These are phyloP conservation scores for Claviceps paspali DNA, from an alignment of 2,329 filamentous ascomycete genomes.

Conservation along the genomic window DNA sequence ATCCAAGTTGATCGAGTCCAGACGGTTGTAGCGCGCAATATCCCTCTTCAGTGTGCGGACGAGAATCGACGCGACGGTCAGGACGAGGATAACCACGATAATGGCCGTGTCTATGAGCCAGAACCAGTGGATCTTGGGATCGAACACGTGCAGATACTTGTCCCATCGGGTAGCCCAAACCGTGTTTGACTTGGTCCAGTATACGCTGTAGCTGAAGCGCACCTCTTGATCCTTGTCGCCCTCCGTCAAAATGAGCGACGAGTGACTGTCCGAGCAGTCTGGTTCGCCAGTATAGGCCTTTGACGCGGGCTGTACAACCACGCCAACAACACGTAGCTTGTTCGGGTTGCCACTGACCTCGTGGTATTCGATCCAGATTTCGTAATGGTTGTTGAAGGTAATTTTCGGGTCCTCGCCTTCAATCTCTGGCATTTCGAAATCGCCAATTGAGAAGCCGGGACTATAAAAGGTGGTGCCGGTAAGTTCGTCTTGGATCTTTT, in stretches of 20 bases:
- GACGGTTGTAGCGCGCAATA: slow-evolving; percentile 88
- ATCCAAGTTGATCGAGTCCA: slow-evolving; percentile 81
- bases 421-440: slow-evolving; percentile 41
- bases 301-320: slow-evolving; percentile 73
- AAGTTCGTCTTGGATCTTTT: slow-evolving; percentile 61
- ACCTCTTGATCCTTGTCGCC: slow-evolving; percentile 43
- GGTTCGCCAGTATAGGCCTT: slow-evolving; percentile 39
- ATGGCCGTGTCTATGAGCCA: slow-evolving; percentile 92
- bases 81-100: slow-evolving; percentile 80
- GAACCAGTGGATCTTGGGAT: slow-evolving; percentile 98
- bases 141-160: slow-evolving; percentile 93
- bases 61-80: slow-evolving; percentile 86
- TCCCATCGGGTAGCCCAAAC: slow-evolving; percentile 97
- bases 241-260: slow-evolving; percentile 47
- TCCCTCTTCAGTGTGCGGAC: slow-evolving; percentile 82
- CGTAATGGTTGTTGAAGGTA: slow-evolving; percentile 83
- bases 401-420: slow-evolving; percentile 38
- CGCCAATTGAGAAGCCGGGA: slow-evolving; percentile 51
- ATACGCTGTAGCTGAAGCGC: slow-evolving; percentile 82
- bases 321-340: slow-evolving; percentile 79
- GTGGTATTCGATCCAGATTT: slow-evolving; percentile 88
- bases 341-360: slow-evolving; percentile 49
- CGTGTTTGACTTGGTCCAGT: slow-evolving; percentile 70
- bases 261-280: slow-evolving; percentile 46
- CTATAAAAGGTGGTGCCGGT: slow-evolving; percentile 74